phyloP scores from a whole-genome alignment of 2,329 filamentous ascomycete species.

The Myriosclerotinia duriaeana region DNA sequence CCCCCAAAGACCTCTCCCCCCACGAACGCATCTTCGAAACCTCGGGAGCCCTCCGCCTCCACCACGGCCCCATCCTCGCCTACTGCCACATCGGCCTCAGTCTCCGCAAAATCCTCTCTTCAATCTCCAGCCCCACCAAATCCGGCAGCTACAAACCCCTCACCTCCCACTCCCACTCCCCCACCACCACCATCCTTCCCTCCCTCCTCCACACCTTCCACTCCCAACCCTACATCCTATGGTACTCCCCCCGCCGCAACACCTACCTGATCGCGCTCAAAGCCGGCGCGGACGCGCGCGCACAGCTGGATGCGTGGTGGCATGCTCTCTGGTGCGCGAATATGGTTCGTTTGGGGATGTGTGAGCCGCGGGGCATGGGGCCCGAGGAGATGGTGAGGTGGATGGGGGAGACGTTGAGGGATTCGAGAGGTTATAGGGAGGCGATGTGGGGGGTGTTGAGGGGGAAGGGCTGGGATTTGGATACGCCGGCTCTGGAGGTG shows the following conservation, averaged over 20 bases:
- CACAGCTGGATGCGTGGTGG: conserved; percentile 61
- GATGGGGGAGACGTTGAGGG: background rate
- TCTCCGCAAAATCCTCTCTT: conserved; percentile 39
- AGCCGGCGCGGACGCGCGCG: conserved; percentile 48
- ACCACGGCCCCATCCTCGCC: conserved; percentile 48
- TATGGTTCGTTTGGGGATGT: background rate
- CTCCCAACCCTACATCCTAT: conserved; percentile 60
- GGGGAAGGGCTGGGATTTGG: conserved; percentile 64
- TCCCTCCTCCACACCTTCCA: conserved; percentile 51
- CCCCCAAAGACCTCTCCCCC: conserved; percentile 62
- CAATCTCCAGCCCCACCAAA: conserved; percentile 22
- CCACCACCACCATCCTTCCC: conserved; percentile 31
- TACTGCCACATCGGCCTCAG: conserved; percentile 55
- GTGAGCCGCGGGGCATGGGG: conserved; percentile 27
- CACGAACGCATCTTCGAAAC: conserved; percentile 37
- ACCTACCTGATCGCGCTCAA: conserved; percentile 63
- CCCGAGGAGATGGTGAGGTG: background rate
- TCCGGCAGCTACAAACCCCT: conserved; percentile 22
- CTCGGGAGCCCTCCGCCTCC: conserved; percentile 51
- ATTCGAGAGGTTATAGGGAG: background rate
- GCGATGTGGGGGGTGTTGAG: conserved; percentile 42
- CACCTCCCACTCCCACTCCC: conserved; percentile 27
- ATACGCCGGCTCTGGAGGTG: conserved; percentile 65
- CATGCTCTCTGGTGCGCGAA: conserved; percentile 49
- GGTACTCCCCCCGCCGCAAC: conserved; percentile 48